Conservation (phyloP, 2,329 filamentous ascomycete genomes). For the Immersiporthe knoxdaviesiana region DNA sequence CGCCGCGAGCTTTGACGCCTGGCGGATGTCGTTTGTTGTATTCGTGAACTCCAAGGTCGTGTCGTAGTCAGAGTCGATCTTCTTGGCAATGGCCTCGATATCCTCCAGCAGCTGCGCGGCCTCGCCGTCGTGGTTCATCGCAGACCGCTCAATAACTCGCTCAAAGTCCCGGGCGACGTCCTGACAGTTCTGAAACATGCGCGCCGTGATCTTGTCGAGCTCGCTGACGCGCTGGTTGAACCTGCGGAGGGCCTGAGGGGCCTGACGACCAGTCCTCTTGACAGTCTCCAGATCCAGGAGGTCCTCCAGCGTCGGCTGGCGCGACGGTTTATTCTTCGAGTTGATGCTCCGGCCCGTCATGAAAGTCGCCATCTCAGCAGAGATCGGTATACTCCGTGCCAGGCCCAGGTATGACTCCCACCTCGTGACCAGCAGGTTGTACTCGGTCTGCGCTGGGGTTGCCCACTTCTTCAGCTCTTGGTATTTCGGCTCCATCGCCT, state of each 20-base stretch:
- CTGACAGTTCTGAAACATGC: slow-evolving; percentile 65
- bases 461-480: slow-evolving; percentile 73
- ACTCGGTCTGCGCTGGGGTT: slow-evolving; percentile 67
- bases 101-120: slow-evolving; percentile 75
- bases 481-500: slow-evolving; percentile 72
- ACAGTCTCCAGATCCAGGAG: slow-evolving; percentile 77
- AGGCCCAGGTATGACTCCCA: slow-evolving; percentile 72
- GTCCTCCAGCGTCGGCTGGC: slow-evolving; percentile 67
- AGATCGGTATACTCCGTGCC: slow-evolving; percentile 66
- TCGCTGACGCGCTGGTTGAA: slow-evolving; percentile 64
- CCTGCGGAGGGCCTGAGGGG: slow-evolving; percentile 59
- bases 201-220: slow-evolving; percentile 62
- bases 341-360: slow-evolving; percentile 57
- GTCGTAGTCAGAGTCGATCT: slow-evolving; percentile 85
- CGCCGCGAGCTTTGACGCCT: slow-evolving; percentile 66
- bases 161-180: slow-evolving; percentile 66
- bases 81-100: slow-evolving; percentile 82
- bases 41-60: slow-evolving; percentile 71
- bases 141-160: slow-evolving; percentile 57
- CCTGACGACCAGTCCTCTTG: slow-evolving; percentile 70
- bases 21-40: slow-evolving; percentile 62
- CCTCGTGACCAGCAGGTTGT: slow-evolving; percentile 62
- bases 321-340: slow-evolving; percentile 46
- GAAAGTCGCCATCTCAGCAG: slow-evolving; percentile 66
- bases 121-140: slow-evolving; percentile 63